Percentiles rank a stretch among this genome's conserved stretches.
Evolutionary conservation across 306 rosid species (phyloP).

Genomic region (Prinsepia uniflora): DNA sequence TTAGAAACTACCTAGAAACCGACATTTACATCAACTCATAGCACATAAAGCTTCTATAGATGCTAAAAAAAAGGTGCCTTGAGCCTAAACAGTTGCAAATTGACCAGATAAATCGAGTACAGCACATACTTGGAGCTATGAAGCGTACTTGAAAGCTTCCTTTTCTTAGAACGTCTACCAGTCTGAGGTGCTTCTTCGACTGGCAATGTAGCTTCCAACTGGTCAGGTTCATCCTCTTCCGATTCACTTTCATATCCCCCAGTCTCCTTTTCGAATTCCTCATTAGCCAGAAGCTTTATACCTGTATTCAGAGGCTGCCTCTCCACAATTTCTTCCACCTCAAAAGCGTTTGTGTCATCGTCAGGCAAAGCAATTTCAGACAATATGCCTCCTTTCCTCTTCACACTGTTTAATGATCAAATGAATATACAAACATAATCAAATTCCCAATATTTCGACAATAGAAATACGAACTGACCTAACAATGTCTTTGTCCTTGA

Average conservation of each 20-base stretch:
- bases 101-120: neutral
- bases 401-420: slow-evolving; percentile 46
- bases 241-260: slow-evolving; percentile 34
- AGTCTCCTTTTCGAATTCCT: slow-evolving; percentile 46
- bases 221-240: slow-evolving; percentile 34
- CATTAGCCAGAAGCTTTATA: slow-evolving; percentile 51
- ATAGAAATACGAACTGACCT: slow-evolving; percentile 40
- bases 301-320: slow-evolving; percentile 24
- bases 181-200: slow-evolving; percentile 27
- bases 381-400: slow-evolving; percentile 40
- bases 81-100: neutral
- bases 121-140: slow-evolving; percentile 55
- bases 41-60: neutral
- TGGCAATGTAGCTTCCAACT: slow-evolving; percentile 31
- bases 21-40: neutral
- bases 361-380: slow-evolving; percentile 20
- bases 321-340: slow-evolving; percentile 24
- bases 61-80: neutral
- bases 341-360: slow-evolving; percentile 28
- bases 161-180: slow-evolving; percentile 46
- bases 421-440: neutral
- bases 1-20: neutral
- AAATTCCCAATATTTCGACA: neutral
- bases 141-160: slow-evolving; percentile 61
- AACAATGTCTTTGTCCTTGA: slow-evolving; percentile 76